Evolutionary conservation across 2,329 filamentous ascomycete species (phyloP), one percentile per base, ranked within the genome.

Genomic region (Beauveria caledonica): DNA sequence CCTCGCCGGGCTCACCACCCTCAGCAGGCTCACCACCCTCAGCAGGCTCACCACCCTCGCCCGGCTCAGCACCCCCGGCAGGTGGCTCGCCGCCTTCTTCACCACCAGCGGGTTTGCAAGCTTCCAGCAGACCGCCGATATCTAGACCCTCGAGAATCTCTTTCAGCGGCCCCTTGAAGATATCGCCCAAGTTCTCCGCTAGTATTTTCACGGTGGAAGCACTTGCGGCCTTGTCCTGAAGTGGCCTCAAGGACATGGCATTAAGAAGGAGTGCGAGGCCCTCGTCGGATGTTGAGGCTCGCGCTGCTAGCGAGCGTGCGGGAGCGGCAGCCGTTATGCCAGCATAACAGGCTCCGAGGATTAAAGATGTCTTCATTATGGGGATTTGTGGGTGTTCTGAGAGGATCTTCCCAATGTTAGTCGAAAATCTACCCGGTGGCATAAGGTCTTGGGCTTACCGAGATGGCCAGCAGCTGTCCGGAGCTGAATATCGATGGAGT

Each of bases 321-420:
- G 54, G 44, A 21, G 33, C 54, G 44, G 54, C 54, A 49, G 44
- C 54, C 19, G 44, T 48, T 23, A 57, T 40, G 44, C 54, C 44
- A 57, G 44, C 54, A 49, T 49, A 57, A 48, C 45, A 40, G 44
- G 54, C 54, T 40, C 44, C 54, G 17, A 57, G 15, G 21, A 57
- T 39, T 21, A 57, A 19, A 27, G 54, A 39, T 6, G 44, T 23
- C 44, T 57, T 57, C 54, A 57, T 57, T 6, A 6, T 57, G 45
- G 29, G 4, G 6, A 21, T 7, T 57, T 19, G 6, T 25, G 5
- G 10, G 9, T 29, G 9, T 19, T 23, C 11, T 45, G 11, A 19
- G n/a, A 17, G 10, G n/a, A 21, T 29, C 52, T 55, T 11, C 2
- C 3, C 0, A 29, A 15, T 21, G n/a, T 55, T 15, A 44, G 36